Base-by-base conservation (phyloP, 768 basidiomycete genomes). In the Phylloporus arenicola region DNA sequence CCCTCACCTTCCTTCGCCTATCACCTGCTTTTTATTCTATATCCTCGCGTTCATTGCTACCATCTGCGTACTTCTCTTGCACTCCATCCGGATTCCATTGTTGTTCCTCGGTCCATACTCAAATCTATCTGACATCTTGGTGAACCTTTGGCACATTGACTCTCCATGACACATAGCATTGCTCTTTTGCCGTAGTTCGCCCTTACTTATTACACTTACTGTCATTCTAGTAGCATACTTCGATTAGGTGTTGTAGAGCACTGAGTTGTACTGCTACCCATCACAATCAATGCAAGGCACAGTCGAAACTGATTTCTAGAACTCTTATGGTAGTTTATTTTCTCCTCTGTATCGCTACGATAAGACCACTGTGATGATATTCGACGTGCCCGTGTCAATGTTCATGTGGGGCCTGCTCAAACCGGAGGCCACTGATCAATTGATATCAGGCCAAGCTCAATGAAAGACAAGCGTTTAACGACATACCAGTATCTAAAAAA, bases 321-420 rank as follows among this genome's bases (percentile, higher is more conserved):
- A n/a, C 37, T 3, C 37, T 33, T 17, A 31, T 47, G 40, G 39
- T 52, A 52, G 42, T 41, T 25, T 45, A 43, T 12, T 30, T 30
- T 12, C 29, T 30, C 29, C 11, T 33, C 50, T 54, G 52, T 53
- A 29, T 50, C 38, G 51, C 52, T 56, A 62, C 52, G 12, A 30
- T 30, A 43, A 10, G 30, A 47, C 22, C 9, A n/a, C 25, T 39
- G 37, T 38, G 35, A 37, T 43, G 35, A 17, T 24, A 24, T 17
- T 8, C n/a, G 35, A 17, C 1, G 39, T 48, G 20, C 40, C 20
- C 40, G 33, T 6, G 3, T 59, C 43, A 68, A 68, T 76, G 63
- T 45, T 55, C 67, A 73, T 89, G 85, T 37, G 79, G 86, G 19
- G 79, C 83, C 68, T 92, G 90, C 68, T 95, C 87, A 64, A 91